phyloP scores from a whole-genome alignment of 176 grass and related monocot species.

The Lolium rigidum region DNA sequence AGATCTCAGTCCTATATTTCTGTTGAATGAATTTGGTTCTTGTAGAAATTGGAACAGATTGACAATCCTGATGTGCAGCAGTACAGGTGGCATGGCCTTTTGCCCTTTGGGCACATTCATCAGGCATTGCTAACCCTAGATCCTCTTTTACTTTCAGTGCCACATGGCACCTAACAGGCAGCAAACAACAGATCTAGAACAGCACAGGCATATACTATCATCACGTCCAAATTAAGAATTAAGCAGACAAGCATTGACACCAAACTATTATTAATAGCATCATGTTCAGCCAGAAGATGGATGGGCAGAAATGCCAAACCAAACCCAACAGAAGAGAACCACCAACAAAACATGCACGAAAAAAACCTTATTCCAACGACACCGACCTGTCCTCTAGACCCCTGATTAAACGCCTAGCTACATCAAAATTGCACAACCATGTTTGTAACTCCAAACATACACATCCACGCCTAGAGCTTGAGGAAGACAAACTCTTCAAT shows the following conservation, averaged over 20 bases:
- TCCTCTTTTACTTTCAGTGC: neutral
- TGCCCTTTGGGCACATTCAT: neutral
- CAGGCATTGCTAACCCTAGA: too few species aligned
- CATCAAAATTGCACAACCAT: slow-evolving; percentile 57
- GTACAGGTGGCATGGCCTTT: neutral
- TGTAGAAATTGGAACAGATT: too few species aligned
- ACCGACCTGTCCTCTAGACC: slow-evolving; percentile 33
- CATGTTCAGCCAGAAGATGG: slow-evolving; percentile 4
- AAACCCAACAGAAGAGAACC: slow-evolving; percentile 20
- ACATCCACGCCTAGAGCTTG: slow-evolving; percentile 64
- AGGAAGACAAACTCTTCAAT: slow-evolving; percentile 94
- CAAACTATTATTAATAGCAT: slow-evolving; percentile 44
- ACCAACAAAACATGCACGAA: neutral
- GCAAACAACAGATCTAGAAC: neutral
- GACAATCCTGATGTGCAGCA: too few species aligned
- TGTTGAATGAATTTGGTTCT: too few species aligned
- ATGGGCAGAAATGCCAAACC: slow-evolving; percentile 1
- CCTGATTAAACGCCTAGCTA: slow-evolving; percentile 46
- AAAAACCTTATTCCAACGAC: slow-evolving; percentile 48
- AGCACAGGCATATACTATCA: neutral
- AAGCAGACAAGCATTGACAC: neutral
- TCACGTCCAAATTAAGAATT: neutral
- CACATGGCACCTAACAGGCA: neutral
- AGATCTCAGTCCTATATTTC: too few species aligned
- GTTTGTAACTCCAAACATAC: slow-evolving; percentile 30